A percentile compares a stretch with the other conserved stretches of the same genome.
Conservation (phyloP, 2,329 filamentous ascomycete genomes). For the Penicillium verrucosum region DNA sequence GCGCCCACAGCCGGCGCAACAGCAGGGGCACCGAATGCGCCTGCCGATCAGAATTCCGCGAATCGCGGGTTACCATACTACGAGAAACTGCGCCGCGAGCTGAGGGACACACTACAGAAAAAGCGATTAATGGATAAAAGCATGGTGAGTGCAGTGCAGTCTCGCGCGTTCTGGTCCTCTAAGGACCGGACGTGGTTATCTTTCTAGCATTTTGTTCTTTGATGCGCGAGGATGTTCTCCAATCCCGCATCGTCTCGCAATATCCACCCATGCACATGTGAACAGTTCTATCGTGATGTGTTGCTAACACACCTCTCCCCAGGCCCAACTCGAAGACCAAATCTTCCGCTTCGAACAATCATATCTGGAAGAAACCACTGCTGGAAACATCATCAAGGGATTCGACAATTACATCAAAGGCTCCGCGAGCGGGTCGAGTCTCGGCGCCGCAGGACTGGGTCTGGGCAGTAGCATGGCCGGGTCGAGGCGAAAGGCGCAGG, state of each 20-base stretch:
- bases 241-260: neutral
- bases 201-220: neutral
- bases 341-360: conserved; percentile 80
- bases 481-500: conserved; percentile 44
- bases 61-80: conserved; percentile 62
- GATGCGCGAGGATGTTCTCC: neutral
- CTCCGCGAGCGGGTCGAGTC: conserved; percentile 52
- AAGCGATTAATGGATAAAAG: conserved; percentile 62
- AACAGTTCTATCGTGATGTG: neutral
- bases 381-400: conserved; percentile 93
- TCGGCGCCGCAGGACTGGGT: conserved; percentile 33
- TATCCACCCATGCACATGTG: neutral
- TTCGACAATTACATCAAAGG: conserved; percentile 99
- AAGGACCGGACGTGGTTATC: neutral
- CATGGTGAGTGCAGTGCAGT: conserved; percentile 47
- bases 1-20: conserved; percentile 21
- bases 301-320: neutral
- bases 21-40: conserved; percentile 21
- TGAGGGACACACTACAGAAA: conserved; percentile 64
- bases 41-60: conserved; percentile 26
- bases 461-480: conserved; percentile 26
- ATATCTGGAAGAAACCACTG: conserved; percentile 84
- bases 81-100: conserved; percentile 65
- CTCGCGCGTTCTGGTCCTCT: neutral
- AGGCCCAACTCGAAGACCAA: conserved; percentile 68